Conservation (phyloP, 805 yeast genomes). For the Starmerella kuoi region DNA sequence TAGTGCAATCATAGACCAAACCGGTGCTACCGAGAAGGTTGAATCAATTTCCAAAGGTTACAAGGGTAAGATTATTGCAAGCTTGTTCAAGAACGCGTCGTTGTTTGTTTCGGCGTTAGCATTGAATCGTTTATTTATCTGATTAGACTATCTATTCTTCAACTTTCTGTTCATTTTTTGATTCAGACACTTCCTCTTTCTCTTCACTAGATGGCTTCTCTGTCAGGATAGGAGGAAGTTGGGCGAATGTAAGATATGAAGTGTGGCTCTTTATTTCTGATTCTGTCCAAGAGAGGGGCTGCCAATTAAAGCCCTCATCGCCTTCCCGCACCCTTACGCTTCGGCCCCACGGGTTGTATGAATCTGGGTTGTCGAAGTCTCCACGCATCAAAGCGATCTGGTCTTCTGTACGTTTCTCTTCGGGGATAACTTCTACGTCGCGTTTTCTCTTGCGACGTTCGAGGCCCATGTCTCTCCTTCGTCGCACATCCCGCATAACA, state of each 20-base stretch:
- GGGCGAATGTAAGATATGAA: conserved; percentile 85
- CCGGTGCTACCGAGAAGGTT: too few relatives aligned
- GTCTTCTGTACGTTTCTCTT: conserved; percentile 19
- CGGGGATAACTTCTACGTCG: conserved; percentile 12
- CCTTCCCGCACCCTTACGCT: conserved; percentile 82
- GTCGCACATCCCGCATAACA: conserved; percentile 67
- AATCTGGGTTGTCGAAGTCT: conserved; percentile 13
- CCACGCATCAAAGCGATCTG: conserved; percentile 19
- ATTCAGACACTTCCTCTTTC: neutral
- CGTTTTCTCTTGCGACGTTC: conserved; percentile 25
- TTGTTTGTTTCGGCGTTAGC: too few relatives aligned
- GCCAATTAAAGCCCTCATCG: conserved; percentile 68
- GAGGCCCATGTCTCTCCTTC: conserved; percentile 45
- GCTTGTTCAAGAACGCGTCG: too few relatives aligned
- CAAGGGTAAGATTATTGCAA: too few relatives aligned
- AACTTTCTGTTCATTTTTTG: neutral
- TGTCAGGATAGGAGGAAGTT: conserved; percentile 28
- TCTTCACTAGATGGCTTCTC: neutral
- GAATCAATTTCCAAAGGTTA: too few relatives aligned
- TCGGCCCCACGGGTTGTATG: conserved; percentile 82
- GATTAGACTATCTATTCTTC: neutral
- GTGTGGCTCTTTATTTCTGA: conserved; percentile 86
- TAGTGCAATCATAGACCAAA: too few relatives aligned
- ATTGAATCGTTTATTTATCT: neutral
- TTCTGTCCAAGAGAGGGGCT: conserved; percentile 70